Conservation (phyloP, 306 rosid species). For the Fagus sylvatica region DNA sequence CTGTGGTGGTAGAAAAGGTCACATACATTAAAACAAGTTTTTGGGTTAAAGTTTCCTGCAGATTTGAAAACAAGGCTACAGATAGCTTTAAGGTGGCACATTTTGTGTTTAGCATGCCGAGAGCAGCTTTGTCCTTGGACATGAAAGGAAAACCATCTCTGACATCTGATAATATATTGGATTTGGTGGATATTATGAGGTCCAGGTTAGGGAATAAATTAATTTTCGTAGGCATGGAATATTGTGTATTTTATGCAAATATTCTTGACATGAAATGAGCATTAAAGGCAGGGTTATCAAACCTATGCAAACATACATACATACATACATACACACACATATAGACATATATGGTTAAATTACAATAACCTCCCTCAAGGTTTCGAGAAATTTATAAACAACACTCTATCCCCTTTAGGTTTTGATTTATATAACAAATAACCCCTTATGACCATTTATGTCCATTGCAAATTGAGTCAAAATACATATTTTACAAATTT, state of each 20-base stretch:
- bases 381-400: too few species aligned
- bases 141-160: constrained; percentile 13
- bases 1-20: constrained; percentile 48
- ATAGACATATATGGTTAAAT: too few species aligned
- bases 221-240: constrained; percentile 15
- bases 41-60: neutral
- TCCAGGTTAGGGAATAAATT: constrained; percentile 1
- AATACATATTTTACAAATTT: too few species aligned
- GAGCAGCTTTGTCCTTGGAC: neutral
- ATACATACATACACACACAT: too few species aligned
- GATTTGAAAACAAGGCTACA: neutral
- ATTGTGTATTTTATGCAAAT: neutral
- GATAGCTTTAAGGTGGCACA: constrained; percentile 3
- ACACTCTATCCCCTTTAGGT: too few species aligned
- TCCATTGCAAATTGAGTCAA: too few species aligned
- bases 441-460: too few species aligned
- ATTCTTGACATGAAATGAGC: constrained; percentile 15
- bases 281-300: constrained; percentile 11
- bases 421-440: too few species aligned
- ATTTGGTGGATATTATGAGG: neutral
- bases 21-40: constrained; percentile 12
- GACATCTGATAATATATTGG: neutral
- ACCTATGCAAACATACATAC: neutral
- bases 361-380: too few species aligned
- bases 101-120: neutral